phyloP scores from a whole-genome alignment of 495 filamentous ascomycete genomes.

The Chlorociboria aeruginascens region DNA sequence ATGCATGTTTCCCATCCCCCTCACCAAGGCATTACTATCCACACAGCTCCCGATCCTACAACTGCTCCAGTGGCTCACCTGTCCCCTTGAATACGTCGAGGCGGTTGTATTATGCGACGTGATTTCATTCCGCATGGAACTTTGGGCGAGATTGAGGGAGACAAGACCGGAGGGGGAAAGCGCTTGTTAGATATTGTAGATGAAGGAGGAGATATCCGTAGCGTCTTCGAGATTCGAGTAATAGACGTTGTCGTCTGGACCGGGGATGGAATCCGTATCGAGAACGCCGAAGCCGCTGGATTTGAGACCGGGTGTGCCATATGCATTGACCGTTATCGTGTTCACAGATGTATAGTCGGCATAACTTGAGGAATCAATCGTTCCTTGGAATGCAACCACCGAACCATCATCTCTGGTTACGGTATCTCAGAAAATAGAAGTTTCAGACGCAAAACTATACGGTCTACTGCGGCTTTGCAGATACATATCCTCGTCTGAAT shows the following conservation, averaged over 20 bases:
- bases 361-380: constrained; percentile 27
- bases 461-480: constrained; percentile 23
- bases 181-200: constrained; percentile 25
- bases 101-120: constrained; percentile 25
- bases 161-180: constrained; percentile 23
- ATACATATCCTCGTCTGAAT: constrained; percentile 23
- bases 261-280: constrained; percentile 23
- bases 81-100: constrained; percentile 25
- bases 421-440: constrained; percentile 29
- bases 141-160: constrained; percentile 24
- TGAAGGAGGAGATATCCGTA: constrained; percentile 28
- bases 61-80: constrained; percentile 29
- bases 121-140: constrained; percentile 23
- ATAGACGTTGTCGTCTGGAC: constrained; percentile 22
- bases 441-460: constrained; percentile 27
- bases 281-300: constrained; percentile 26
- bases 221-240: constrained; percentile 27
- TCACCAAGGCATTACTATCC: constrained; percentile 23
- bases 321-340: constrained; percentile 31
- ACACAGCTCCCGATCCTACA: constrained; percentile 28
- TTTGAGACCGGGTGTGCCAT: constrained; percentile 29
- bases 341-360: constrained; percentile 19
- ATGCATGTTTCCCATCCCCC: constrained; percentile 25
- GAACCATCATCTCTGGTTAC: constrained; percentile 22
- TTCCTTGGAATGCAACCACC: constrained; percentile 25